Conservation (phyloP, 2,329 filamentous ascomycete species). For the Calonectria hawksworthii region DNA sequence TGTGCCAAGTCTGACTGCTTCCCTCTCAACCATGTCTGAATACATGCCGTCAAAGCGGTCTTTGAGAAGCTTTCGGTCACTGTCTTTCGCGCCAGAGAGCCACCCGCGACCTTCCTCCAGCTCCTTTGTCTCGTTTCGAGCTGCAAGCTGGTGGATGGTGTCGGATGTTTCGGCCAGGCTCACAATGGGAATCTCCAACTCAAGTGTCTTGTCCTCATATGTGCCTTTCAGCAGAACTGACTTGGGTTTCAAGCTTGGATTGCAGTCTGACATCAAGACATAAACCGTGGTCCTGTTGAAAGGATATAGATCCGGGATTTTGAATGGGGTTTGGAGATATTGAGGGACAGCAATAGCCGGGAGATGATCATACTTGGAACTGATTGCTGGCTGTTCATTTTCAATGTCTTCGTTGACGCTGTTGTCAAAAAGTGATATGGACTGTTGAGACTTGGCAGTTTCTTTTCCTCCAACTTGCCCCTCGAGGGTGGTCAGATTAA, state of each 20-base stretch:
- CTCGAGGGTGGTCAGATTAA: conserved; percentile 51
- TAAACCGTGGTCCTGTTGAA: conserved; percentile 77
- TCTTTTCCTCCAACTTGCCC: conserved; percentile 26
- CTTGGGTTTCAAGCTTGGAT: conserved; percentile 55
- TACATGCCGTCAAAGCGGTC: not conserved
- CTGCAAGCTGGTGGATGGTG: conserved; percentile 71
- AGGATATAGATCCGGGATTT: conserved; percentile 75
- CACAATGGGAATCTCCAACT: conserved; percentile 73
- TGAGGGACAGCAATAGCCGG: conserved; percentile 66
- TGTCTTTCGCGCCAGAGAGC: not conserved
- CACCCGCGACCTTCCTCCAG: conserved; percentile 55
- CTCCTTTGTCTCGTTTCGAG: conserved; percentile 77
- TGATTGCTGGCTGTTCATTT: conserved; percentile 36
- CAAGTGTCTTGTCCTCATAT: conserved; percentile 68
- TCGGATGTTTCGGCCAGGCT: conserved; percentile 54
- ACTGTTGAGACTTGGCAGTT: conserved; percentile 37
- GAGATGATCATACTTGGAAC: conserved; percentile 62
- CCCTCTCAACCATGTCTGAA: not conserved
- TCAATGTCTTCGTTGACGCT: conserved; percentile 59
- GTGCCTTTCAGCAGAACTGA: conserved; percentile 71
- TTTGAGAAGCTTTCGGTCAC: not conserved
- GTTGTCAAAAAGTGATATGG: conserved; percentile 73
- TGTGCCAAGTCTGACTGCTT: not conserved
- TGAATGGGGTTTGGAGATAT: conserved; percentile 73
- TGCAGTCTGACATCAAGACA: conserved; percentile 70